Evolutionary conservation across 2,329 filamentous ascomycete species (phyloP), one percentile per base, ranked within the genome.

Genomic region (Exophiala lecanii-corni): DNA sequence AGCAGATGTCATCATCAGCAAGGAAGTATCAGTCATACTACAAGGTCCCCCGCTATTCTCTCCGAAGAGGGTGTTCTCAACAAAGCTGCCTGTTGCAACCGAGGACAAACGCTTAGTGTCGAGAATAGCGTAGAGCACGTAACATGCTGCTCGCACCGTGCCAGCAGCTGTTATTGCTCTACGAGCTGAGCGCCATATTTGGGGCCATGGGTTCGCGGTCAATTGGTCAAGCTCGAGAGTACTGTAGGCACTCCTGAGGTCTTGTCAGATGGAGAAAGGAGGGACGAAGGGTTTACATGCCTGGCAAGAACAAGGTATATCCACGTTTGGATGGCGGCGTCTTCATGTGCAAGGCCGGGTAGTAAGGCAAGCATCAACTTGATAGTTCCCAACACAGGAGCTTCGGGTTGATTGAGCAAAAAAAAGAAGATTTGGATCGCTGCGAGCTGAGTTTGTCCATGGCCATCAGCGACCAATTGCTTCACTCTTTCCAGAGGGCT

Each of bases 1-100:
- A 31, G 94, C 63, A 41, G 77, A 76, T 12, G 76, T 70, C 78
- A 94, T 86, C 30, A 98, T 63, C 2, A 74, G 70, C 13, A 91
- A 69, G 2, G 86, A 84, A 1, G 88, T 81, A 60, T 97, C 92
- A n/a, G 82, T 82, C 13, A 95, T 68, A 15, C 81, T 62, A 1
- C 81, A 79, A 5, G 92, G 91, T 0, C 89, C 89, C 59, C 83
- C 91, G 25, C 91, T 72, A 56, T 94, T 89, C 34, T 87, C 81
- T 16, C 50, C 44, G 19, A 53, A 53, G 2, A 52, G 18, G 18
- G 43, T 42, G 33, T 19, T 46, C 20, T 48, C 52, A 38, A 47
- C 17, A 13, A 35, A 28, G 26, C 15, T 31, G 23, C 30, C 46
- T 25, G 18, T 45, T 32, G 43, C 32, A 12, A 36, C 19, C 3